Evolutionary conservation across 1,284 basidiomycete genomes (phyloP).

Genomic region (Microbotryum silenes-acaulis): DNA sequence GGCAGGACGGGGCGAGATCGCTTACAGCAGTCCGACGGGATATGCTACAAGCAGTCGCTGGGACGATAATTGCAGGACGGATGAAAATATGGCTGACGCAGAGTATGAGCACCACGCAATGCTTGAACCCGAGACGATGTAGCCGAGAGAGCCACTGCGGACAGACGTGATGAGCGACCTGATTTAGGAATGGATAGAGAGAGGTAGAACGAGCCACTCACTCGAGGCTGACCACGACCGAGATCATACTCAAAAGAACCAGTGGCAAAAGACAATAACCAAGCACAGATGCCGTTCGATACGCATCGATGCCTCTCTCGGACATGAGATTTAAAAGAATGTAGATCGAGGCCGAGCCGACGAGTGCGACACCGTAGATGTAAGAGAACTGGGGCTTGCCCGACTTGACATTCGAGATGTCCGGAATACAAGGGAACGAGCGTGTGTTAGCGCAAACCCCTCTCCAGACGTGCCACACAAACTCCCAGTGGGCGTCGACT

Average conservation of each 20-base stretch:
- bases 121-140: constrained; percentile 66
- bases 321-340: constrained; percentile 96
- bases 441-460: too few species aligned
- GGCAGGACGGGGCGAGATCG: constrained; percentile 3
- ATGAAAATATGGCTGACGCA: constrained; percentile 87
- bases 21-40: constrained; percentile 77
- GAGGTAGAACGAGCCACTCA: constrained; percentile 46
- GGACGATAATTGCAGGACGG: constrained; percentile 84
- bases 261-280: constrained; percentile 96
- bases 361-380: constrained; percentile 93
- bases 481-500: constrained; percentile 41
- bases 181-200: neutral
- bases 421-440: neutral
- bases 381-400: constrained; percentile 99
- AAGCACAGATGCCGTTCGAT: constrained; percentile 88
- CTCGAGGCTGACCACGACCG: constrained; percentile 82
- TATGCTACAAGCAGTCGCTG: constrained; percentile 89
- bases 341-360: constrained; percentile 92
- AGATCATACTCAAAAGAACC: constrained; percentile 87
- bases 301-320: constrained; percentile 88
- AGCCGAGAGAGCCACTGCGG: constrained; percentile 67
- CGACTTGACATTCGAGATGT: constrained; percentile 51
- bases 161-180: constrained; percentile 5
- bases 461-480: too few species aligned
- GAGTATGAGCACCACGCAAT: constrained; percentile 94